These are phyloP conservation scores for Adansonia digitata DNA, from an alignment of 345 rosid species.

Conservation along the genomic window DNA sequence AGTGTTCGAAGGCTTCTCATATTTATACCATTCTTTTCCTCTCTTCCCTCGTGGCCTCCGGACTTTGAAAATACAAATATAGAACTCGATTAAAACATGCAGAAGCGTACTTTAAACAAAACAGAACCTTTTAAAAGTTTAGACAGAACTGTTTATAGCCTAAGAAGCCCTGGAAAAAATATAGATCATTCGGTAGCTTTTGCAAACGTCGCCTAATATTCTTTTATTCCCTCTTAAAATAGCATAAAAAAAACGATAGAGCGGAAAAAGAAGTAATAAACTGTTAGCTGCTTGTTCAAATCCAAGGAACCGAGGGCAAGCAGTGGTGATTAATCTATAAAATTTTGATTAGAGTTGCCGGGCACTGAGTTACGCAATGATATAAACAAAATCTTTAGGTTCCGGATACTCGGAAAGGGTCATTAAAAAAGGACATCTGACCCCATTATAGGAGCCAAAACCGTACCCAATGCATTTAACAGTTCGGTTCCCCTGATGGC, in stretches of 20 bases:
- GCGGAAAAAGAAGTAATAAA: background rate
- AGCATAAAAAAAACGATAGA: background rate
- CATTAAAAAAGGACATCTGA: background rate
- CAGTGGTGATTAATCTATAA: background rate
- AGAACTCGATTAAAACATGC: background rate
- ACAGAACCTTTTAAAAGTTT: background rate
- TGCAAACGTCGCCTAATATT: conserved; percentile 1
- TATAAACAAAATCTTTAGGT: background rate
- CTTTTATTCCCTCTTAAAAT: background rate
- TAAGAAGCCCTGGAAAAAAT: background rate
- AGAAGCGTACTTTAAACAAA: background rate
- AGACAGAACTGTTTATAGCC: background rate
- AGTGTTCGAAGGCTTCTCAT: background rate
- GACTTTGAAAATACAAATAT: background rate
- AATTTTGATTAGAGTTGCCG: background rate
- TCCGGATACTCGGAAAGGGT: background rate
- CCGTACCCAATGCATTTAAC: background rate
- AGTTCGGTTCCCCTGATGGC: background rate
- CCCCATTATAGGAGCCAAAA: background rate
- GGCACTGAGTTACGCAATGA: background rate
- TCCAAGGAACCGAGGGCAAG: conserved; percentile 6
- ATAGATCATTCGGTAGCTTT: background rate
- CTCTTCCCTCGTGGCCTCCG: background rate
- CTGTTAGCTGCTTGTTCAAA: background rate
- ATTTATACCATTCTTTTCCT: background rate